Conservation (phyloP, 768 basidiomycete genomes). For the Boletus sp. region DNA sequence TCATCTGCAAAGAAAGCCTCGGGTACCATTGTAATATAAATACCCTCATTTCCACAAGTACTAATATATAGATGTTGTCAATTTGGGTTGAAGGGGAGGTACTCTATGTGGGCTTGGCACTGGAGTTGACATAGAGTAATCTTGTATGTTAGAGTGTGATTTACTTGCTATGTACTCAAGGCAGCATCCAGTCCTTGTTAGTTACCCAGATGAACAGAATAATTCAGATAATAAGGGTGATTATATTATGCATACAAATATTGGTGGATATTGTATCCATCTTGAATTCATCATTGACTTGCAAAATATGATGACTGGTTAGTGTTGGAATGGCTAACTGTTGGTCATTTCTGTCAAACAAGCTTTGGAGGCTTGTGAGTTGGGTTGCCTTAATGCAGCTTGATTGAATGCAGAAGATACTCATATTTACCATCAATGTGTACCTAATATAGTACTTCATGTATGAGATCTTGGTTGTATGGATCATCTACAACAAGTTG, state of each 20-base stretch:
- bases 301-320: background rate
- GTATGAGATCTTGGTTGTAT: background rate
- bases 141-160: background rate
- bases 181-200: background rate
- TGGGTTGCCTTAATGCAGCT: background rate
- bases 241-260: background rate
- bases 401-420: background rate
- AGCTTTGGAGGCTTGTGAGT: background rate
- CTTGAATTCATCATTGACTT: background rate
- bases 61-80: background rate
- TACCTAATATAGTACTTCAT: background rate
- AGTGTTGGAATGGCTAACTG: background rate
- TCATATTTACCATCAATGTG: background rate
- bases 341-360: background rate
- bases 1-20: background rate
- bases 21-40: background rate
- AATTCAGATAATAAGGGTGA: background rate
- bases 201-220: background rate
- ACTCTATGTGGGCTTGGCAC: background rate
- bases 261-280: background rate
- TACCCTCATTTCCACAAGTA: background rate
- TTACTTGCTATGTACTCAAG: background rate
- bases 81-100: background rate
- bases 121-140: background rate
- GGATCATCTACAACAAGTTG: background rate